A percentile compares a stretch with the other conserved stretches of the same genome.
Evolutionary conservation across 2,329 filamentous ascomycete genomes (phyloP).

Genomic region (Calonectria leucothoes): DNA sequence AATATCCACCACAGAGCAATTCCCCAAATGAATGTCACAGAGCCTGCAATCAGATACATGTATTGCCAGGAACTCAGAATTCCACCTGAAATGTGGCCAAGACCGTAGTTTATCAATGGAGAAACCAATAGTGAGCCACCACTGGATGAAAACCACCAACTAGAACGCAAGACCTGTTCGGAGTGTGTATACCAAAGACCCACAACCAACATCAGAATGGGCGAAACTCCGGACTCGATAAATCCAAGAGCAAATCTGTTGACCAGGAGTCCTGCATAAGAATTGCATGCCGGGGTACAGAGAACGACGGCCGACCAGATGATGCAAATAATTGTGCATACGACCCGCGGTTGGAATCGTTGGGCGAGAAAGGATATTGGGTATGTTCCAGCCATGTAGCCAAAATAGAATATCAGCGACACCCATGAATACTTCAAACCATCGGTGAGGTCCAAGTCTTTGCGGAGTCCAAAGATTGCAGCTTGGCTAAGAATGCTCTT

Average conservation of each 20-base stretch:
- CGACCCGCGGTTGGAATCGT: conserved; percentile 40
- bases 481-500: conserved; percentile 40
- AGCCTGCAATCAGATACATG: conserved; percentile 50
- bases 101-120: conserved; percentile 48
- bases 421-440: conserved; percentile 44
- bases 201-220: conserved; percentile 50
- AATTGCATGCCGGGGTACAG: conserved; percentile 46
- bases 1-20: conserved; percentile 42
- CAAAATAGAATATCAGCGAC: conserved; percentile 48
- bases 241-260: conserved; percentile 51
- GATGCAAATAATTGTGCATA: conserved; percentile 43
- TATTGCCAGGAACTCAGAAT: conserved; percentile 46
- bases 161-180: conserved; percentile 51
- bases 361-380: conserved; percentile 46
- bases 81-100: conserved; percentile 45
- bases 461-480: conserved; percentile 44
- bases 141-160: conserved; percentile 51
- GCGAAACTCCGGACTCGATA: conserved; percentile 47
- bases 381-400: conserved; percentile 45
- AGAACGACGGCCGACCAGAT: conserved; percentile 47
- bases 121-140: conserved; percentile 49
- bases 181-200: conserved; percentile 52
- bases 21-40: conserved; percentile 43
- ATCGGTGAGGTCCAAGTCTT: conserved; percentile 40
- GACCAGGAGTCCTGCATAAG: conserved; percentile 45